Percentiles rank a stretch among this genome's conserved stretches.
phyloP scores from a whole-genome alignment of 331 rosid genomes.

The Phaseolus coccineus region DNA sequence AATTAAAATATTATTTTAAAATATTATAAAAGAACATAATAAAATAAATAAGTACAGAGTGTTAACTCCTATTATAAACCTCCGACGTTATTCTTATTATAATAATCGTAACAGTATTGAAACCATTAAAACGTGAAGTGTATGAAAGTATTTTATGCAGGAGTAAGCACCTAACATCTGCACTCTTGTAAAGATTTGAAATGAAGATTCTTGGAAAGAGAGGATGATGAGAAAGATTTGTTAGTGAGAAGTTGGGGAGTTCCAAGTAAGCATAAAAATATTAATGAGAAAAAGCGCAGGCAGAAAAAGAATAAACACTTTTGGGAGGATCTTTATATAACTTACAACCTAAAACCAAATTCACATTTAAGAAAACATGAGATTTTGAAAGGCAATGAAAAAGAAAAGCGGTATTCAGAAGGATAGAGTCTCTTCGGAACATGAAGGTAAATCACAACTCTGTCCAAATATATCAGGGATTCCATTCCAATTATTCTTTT shows the following conservation, averaged over 20 bases:
- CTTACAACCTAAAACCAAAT: conserved; percentile 50
- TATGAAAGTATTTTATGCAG: too few relatives aligned
- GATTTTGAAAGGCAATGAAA: conserved; percentile 6
- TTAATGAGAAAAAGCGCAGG: conserved; percentile 5
- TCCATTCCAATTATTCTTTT: conserved; percentile 73
- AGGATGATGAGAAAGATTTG: not conserved
- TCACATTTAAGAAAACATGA: conserved; percentile 41
- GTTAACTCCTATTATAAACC: too few relatives aligned
- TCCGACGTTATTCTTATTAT: too few relatives aligned
- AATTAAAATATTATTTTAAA: too few relatives aligned
- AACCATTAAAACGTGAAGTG: too few relatives aligned
- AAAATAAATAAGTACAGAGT: too few relatives aligned
- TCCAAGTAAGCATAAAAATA: too few relatives aligned
- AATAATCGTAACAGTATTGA: too few relatives aligned
- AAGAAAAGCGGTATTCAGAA: conserved; percentile 32
- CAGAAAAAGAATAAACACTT: conserved; percentile 26
- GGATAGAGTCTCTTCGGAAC: conserved; percentile 61
- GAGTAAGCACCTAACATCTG: too few relatives aligned
- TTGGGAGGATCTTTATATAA: conserved; percentile 34
- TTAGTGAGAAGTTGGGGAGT: not conserved
- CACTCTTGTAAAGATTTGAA: too few relatives aligned
- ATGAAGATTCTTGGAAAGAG: too few relatives aligned
- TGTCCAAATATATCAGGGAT: conserved; percentile 90
- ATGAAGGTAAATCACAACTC: conserved; percentile 64
- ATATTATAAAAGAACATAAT: too few relatives aligned